Evolutionary conservation across 495 filamentous ascomycete species (phyloP), one percentile per base, ranked within the genome.

Genomic region (Neurospora discreta): DNA sequence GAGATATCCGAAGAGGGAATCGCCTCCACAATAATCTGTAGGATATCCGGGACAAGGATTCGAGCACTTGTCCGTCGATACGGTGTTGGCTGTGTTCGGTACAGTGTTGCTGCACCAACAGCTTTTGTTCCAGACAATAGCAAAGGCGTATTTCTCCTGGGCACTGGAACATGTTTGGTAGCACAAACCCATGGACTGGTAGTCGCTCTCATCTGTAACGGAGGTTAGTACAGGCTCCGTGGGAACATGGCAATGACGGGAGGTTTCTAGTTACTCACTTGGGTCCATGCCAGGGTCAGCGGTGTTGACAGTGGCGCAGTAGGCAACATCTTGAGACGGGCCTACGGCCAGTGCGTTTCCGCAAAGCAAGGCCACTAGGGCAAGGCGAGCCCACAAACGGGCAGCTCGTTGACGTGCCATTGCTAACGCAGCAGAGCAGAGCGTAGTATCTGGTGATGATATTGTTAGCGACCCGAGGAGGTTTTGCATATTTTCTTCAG

Each of bases 181-280:
- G 58, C 84, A 86, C 33, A 82, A 79, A 20, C 84, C 84, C 70
- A 84, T 79, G 70, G 83, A 84, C 70, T 86, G 84, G 39, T 68
- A 86, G 74, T 79, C 78, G 74, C 78, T 81, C 38, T 76, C 43
- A 16, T 82, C 84, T 85, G 71, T 13, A 71, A 11, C 3, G 43
- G 76, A 65, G 76, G 73, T 67, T 8, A 68, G 30, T 18, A 39
- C 36, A 15, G 42, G 42, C 44, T 30, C 39, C n/a, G 7, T 43
- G 43, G 18, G 26, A 33, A 41, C 38, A 43, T 40, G 11, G 18
- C 30, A 9, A 30, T n/a, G 41, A 42, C 5, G 39, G 39, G 30
- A 10, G 36, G 42, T n/a, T 39, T 15, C 7, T 46, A 38, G 46
- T 33, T 41, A 73, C 72, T 67, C 69, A 71, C 69, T 26, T n/a